Percentiles rank a stretch among this genome's conserved stretches.
phyloP scores from a whole-genome alignment of 2,329 filamentous ascomycete species.

The Stagonosporopsis vannaccii region DNA sequence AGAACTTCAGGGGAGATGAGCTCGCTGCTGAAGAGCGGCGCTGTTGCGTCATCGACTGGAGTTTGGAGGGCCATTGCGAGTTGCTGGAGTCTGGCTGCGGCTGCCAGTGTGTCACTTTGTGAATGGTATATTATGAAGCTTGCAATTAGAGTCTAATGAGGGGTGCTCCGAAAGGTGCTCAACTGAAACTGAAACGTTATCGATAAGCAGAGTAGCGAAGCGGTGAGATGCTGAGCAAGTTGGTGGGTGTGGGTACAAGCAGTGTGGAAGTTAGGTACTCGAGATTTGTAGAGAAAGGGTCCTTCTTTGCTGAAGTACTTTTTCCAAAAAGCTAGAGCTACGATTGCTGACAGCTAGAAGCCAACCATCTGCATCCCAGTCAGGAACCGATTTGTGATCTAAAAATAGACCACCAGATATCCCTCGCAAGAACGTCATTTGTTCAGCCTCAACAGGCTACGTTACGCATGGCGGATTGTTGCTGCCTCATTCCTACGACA shows the following conservation, averaged over 20 bases:
- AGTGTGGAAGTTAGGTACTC: neutral
- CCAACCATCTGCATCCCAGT: slow-evolving; percentile 3
- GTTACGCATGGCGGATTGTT: neutral
- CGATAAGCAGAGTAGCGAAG: slow-evolving; percentile 27
- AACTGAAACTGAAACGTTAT: slow-evolving; percentile 21
- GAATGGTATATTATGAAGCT: neutral
- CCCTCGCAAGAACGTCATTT: slow-evolving; percentile 1
- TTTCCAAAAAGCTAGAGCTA: neutral
- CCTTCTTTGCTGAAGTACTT: neutral
- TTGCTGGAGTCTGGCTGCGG: slow-evolving; percentile 5
- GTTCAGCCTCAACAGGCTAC: neutral
- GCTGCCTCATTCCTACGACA: neutral
- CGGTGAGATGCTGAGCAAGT: slow-evolving; percentile 23
- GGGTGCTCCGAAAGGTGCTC: slow-evolving; percentile 9
- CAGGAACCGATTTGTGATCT: slow-evolving; percentile 13
- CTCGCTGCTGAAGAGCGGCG: slow-evolving; percentile 75
- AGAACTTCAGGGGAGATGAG: slow-evolving; percentile 81
- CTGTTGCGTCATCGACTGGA: slow-evolving; percentile 35
- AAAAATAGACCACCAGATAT: slow-evolving; percentile 8
- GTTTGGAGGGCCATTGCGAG: slow-evolving; percentile 15
- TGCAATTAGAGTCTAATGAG: slow-evolving; percentile 6
- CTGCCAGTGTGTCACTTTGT: slow-evolving; percentile 6
- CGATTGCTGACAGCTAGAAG: slow-evolving; percentile 5
- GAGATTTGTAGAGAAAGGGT: neutral
- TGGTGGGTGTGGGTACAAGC: neutral